These are phyloP conservation scores for Teratosphaeria gauchensis DNA, from an alignment of 2,329 filamentous ascomycete species.

Conservation along the genomic window DNA sequence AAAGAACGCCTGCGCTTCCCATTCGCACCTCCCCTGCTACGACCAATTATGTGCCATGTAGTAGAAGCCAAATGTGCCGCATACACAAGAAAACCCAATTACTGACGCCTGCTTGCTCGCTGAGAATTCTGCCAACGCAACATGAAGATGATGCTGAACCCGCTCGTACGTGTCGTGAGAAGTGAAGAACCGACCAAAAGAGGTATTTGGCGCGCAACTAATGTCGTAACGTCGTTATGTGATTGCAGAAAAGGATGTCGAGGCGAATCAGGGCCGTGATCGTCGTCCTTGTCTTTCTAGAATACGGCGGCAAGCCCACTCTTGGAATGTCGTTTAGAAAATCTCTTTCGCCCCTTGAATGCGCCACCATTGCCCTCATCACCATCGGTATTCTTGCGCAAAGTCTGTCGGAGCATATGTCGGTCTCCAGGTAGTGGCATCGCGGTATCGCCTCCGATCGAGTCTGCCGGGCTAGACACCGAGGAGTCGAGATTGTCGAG, in stretches of 20 bases:
- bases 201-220: background rate
- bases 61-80: background rate
- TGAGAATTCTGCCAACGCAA: background rate
- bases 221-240: slow-evolving; percentile 2
- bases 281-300: slow-evolving; percentile 29
- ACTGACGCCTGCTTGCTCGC: background rate
- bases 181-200: background rate
- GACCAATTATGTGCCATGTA: background rate
- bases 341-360: slow-evolving; percentile 54
- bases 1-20: background rate
- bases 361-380: slow-evolving; percentile 38
- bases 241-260: background rate
- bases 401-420: slow-evolving; percentile 22
- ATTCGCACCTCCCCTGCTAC: background rate
- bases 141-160: background rate
- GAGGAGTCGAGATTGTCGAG: background rate
- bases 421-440: slow-evolving; percentile 22
- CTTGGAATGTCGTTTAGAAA: slow-evolving; percentile 89
- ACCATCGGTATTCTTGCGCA: slow-evolving; percentile 27
- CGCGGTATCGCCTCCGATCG: slow-evolving; percentile 39
- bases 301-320: slow-evolving; percentile 88
- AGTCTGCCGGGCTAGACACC: background rate
- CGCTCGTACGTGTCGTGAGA: background rate
- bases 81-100: background rate
- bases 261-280: background rate